phyloP scores from a whole-genome alignment of 164 flowering plant species.

The Paratinospora sagittata region DNA sequence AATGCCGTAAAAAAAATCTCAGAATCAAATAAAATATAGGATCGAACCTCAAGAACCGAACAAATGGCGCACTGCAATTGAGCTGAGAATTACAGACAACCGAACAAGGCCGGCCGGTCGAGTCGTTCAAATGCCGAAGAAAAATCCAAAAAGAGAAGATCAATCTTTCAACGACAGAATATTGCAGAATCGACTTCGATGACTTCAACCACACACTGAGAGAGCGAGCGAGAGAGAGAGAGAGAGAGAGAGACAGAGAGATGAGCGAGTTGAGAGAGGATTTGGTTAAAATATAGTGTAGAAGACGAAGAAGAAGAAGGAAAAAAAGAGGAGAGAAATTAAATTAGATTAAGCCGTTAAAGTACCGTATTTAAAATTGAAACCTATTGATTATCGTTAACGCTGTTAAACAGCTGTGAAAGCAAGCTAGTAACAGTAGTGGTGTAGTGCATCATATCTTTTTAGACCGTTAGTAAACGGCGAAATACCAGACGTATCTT shows the following conservation, averaged over 20 bases:
- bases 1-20: neutral
- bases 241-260: neutral
- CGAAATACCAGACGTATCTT: neutral
- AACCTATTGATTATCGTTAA: neutral
- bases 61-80: neutral
- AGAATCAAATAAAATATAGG: neutral
- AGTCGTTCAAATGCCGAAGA: neutral
- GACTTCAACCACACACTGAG: neutral
- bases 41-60: neutral
- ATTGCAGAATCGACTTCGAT: neutral
- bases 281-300: neutral
- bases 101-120: neutral
- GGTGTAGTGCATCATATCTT: neutral
- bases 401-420: neutral
- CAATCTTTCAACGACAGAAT: neutral
- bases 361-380: neutral
- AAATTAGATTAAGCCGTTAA: neutral
- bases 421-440: too few species aligned
- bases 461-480: neutral
- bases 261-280: neutral
- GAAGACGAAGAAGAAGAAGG: neutral
- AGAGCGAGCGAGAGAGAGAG: too few species aligned
- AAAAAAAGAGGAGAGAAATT: neutral
- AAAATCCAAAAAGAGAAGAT: neutral
- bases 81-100: neutral